A percentile compares a stretch with the other conserved stretches of the same genome.
Conservation (phyloP, 805 yeast species). For the Komagataella pseudopastoris region DNA sequence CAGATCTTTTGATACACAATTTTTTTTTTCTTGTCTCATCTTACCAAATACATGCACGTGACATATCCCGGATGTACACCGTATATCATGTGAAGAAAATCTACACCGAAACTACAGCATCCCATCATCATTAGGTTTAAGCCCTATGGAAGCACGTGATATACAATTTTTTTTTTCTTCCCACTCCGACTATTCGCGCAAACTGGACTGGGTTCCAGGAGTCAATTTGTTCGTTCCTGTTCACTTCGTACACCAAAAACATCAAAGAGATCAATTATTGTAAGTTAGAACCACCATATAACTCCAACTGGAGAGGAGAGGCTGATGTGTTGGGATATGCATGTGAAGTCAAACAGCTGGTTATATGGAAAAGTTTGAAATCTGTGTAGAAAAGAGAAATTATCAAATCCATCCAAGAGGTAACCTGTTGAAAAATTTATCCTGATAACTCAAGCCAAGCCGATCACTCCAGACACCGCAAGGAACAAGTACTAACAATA, state of each 20-base stretch:
- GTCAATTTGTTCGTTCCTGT: neutral
- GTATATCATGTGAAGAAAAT: neutral
- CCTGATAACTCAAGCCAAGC: neutral
- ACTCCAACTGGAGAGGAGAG: neutral
- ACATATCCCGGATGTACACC: neutral
- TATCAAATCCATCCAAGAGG: neutral
- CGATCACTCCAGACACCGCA: neutral
- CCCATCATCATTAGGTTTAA: neutral
- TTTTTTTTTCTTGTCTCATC: neutral
- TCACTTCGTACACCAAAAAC: neutral
- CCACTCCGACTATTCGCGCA: neutral
- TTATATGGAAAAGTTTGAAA: no score
- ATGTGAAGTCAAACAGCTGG: neutral
- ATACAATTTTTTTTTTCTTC: neutral
- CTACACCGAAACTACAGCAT: neutral
- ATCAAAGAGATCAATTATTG: neutral
- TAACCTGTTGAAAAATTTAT: neutral
- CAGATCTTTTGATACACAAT: conserved; percentile 2
- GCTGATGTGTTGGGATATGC: neutral
- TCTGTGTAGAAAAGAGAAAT: neutral
- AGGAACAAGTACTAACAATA: conserved; percentile 6
- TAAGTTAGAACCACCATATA: neutral
- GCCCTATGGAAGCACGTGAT: neutral
- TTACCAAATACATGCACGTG: neutral
- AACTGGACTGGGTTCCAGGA: neutral